Evolutionary conservation across 305 asterid genomes (phyloP).

Genomic region (Fraxinus sp.): DNA sequence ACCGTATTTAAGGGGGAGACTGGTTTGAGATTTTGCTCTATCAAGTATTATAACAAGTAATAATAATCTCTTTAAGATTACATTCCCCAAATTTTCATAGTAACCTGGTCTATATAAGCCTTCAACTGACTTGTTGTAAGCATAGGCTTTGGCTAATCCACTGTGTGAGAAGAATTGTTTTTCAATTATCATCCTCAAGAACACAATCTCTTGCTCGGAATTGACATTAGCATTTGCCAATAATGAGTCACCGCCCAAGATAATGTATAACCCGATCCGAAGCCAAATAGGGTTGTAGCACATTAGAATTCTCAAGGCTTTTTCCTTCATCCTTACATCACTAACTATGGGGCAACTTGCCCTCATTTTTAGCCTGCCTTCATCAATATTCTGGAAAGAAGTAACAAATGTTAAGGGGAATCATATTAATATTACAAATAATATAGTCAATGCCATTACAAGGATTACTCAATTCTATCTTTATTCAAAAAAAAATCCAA

Average conservation of each 20-base stretch:
- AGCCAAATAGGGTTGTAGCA: conserved; percentile 84
- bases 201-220: conserved; percentile 78
- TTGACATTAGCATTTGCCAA: conserved; percentile 60
- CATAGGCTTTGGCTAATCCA: conserved; percentile 74
- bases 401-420: neutral
- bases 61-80: conserved; percentile 84
- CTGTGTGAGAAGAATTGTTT: conserved; percentile 77
- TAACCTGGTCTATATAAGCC: conserved; percentile 98
- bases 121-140: conserved; percentile 89
- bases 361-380: conserved; percentile 83
- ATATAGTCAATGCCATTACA: neutral
- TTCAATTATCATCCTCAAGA: conserved; percentile 79
- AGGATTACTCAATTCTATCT: neutral
- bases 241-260: conserved; percentile 86
- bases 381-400: conserved; percentile 75
- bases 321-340: conserved; percentile 94
- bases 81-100: conserved; percentile 86
- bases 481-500: neutral
- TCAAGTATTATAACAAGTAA: conserved; percentile 84
- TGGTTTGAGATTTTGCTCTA: conserved; percentile 72
- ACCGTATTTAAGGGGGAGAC: conserved; percentile 89
- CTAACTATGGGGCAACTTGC: conserved; percentile 87
- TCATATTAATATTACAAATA: neutral
- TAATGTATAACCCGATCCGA: conserved; percentile 73
- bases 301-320: conserved; percentile 73